Percentiles rank a stretch among this genome's conserved stretches.
These are phyloP conservation scores for Pestalotiopsis sp. DNA, from an alignment of 2,329 filamentous ascomycete species.

Conservation along the genomic window DNA sequence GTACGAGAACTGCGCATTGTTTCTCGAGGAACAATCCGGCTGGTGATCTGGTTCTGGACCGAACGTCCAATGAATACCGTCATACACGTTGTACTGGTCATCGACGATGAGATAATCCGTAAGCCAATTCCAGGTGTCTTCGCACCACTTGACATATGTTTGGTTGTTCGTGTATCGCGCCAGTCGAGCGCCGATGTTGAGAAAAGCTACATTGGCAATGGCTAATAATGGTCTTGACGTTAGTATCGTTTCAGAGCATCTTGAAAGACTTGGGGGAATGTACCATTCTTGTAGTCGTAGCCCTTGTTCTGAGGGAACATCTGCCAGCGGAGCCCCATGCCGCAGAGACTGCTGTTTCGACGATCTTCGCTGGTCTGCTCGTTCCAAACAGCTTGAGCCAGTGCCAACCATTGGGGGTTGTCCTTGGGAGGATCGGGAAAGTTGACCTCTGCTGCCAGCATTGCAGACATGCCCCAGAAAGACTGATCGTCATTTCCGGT, in stretches of 20 bases:
- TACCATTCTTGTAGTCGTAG: slow-evolving; percentile 44
- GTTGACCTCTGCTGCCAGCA: slow-evolving; percentile 61
- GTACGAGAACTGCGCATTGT: slow-evolving; percentile 58
- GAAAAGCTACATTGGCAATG: slow-evolving; percentile 45
- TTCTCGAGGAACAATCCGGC: slow-evolving; percentile 21
- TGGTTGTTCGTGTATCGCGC: slow-evolving; percentile 62
- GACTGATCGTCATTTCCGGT: slow-evolving; percentile 57
- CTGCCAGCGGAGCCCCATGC: slow-evolving; percentile 68
- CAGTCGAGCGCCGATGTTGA: slow-evolving; percentile 56
- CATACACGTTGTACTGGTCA: slow-evolving; percentile 58
- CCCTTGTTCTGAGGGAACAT: slow-evolving; percentile 60
- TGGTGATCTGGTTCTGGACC: no score
- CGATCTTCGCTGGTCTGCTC: slow-evolving; percentile 45
- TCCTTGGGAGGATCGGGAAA: slow-evolving; percentile 52
- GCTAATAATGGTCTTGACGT: slow-evolving; percentile 22
- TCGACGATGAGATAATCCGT: slow-evolving; percentile 48
- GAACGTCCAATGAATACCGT: slow-evolving; percentile 43
- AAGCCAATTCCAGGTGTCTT: slow-evolving; percentile 6
- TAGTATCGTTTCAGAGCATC: background rate
- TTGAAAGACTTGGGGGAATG: slow-evolving; percentile 4
- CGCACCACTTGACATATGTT: slow-evolving; percentile 52
- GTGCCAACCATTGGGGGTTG: slow-evolving; percentile 58
- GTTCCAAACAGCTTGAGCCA: slow-evolving; percentile 66
- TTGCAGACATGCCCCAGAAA: slow-evolving; percentile 66
- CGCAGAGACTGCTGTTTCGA: slow-evolving; percentile 52